Evolutionary conservation across 2,329 filamentous ascomycete genomes (phyloP).

Genomic region (Graphilbum ipis-grandicollis): DNA sequence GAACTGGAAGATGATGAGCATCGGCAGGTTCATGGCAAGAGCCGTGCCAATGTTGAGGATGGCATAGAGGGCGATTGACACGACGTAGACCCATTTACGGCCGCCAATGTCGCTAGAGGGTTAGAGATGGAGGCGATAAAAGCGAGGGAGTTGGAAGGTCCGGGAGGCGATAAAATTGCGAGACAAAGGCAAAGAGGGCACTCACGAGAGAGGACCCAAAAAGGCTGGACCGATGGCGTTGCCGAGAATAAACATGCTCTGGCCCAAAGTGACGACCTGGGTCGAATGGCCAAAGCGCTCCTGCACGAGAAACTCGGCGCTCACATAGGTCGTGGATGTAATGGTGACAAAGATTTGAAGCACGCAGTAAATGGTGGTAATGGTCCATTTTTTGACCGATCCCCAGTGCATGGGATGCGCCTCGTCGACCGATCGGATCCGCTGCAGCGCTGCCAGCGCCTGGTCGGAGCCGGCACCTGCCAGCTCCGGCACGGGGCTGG

Average conservation of each 20-base stretch:
- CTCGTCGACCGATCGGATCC: slow-evolving; percentile 1
- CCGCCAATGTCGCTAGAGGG: slow-evolving; percentile 4
- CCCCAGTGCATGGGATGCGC: slow-evolving; percentile 3
- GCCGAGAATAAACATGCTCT: slow-evolving; percentile 5
- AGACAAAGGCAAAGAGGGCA: too few species aligned
- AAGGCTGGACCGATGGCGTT: slow-evolving; percentile 4
- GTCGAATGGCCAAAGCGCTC: slow-evolving; percentile 2
- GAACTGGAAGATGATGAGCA: slow-evolving; percentile 6
- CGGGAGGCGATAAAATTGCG: too few species aligned
- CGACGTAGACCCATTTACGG: slow-evolving; percentile 5
- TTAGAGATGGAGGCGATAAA: too few species aligned
- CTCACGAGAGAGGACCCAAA: slow-evolving; percentile 3
- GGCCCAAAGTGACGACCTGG: slow-evolving; percentile 3
- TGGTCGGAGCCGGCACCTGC: background rate
- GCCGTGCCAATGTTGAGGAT: slow-evolving; percentile 5
- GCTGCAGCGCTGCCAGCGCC: slow-evolving; percentile 1
- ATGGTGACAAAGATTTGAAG: slow-evolving; percentile 5
- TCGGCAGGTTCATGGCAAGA: slow-evolving; percentile 3
- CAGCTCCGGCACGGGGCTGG: background rate
- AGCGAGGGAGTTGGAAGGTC: too few species aligned
- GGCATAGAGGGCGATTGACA: slow-evolving; percentile 3
- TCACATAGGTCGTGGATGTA: slow-evolving; percentile 4
- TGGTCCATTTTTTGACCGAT: slow-evolving; percentile 2
- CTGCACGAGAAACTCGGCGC: slow-evolving; percentile 5
- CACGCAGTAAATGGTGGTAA: slow-evolving; percentile 2